Percentiles rank a stretch among this genome's conserved stretches.
These are phyloP conservation scores for Globisporangium cylindrosporum DNA, from an alignment of 352 stramenopile genomes.

Conservation along the genomic window DNA sequence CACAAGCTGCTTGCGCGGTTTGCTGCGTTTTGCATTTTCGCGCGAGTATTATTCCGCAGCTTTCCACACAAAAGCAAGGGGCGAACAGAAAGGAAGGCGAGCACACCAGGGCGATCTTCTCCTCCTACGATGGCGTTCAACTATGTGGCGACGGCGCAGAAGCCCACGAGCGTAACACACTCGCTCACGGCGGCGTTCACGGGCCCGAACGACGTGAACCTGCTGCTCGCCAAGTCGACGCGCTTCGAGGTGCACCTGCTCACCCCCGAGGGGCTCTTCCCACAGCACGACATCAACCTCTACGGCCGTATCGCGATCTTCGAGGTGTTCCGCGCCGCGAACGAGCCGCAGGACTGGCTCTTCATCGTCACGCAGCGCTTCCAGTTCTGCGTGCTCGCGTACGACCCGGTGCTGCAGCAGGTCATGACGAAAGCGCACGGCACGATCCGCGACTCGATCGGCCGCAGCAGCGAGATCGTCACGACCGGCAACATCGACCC, in stretches of 20 bases:
- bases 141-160: conserved; percentile 93
- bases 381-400: conserved; percentile 89
- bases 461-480: conserved; percentile 85
- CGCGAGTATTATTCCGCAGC: too few species aligned
- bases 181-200: conserved; percentile 91
- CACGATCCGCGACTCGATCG: conserved; percentile 83
- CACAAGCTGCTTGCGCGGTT: too few species aligned
- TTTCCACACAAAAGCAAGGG: neutral
- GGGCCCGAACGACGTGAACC: conserved; percentile 81
- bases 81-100: conserved; percentile 4
- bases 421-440: conserved; percentile 86
- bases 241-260: conserved; percentile 89
- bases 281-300: conserved; percentile 82
- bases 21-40: too few species aligned
- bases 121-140: conserved; percentile 67
- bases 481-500: conserved; percentile 88
- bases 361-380: conserved; percentile 89
- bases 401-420: conserved; percentile 61
- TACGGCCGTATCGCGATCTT: conserved; percentile 89
- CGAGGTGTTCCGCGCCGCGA: conserved; percentile 74
- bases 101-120: neutral
- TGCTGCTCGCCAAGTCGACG: conserved; percentile 88
- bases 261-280: conserved; percentile 81
- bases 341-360: conserved; percentile 81
- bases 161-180: conserved; percentile 91